phyloP scores from a whole-genome alignment of 306 rosid genomes.

The Mucuna pruriens region DNA sequence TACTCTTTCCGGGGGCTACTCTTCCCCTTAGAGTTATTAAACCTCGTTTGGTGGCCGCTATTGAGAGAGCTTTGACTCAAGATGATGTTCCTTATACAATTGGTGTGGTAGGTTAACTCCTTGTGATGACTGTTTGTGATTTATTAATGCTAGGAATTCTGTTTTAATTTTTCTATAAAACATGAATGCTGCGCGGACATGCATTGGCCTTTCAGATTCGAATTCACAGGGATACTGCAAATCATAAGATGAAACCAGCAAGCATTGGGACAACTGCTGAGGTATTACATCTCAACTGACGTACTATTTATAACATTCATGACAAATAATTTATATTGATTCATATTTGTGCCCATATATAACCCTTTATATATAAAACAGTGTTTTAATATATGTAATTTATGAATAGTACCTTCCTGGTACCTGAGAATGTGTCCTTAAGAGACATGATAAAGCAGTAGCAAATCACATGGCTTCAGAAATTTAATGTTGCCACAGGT shows the following conservation, averaged over 20 bases:
- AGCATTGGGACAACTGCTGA: constrained; percentile 91
- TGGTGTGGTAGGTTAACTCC: constrained; percentile 81
- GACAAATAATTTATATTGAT: neutral
- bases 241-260: constrained; percentile 50
- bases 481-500: neutral
- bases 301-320: constrained; percentile 10
- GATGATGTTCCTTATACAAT: constrained; percentile 74
- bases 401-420: constrained; percentile 9
- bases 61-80: constrained; percentile 69
- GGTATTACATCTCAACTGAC: constrained; percentile 50
- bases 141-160: constrained; percentile 31
- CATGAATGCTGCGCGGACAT: neutral
- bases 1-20: constrained; percentile 88
- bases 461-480: constrained; percentile 17
- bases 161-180: constrained; percentile 20
- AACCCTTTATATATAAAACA: constrained; percentile 6
- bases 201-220: constrained; percentile 60
- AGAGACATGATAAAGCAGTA: constrained; percentile 14
- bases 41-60: constrained; percentile 65
- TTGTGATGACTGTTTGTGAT: constrained; percentile 7
- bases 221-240: constrained; percentile 49
- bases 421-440: neutral
- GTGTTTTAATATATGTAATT: neutral
- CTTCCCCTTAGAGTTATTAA: constrained; percentile 85
- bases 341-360: constrained; percentile 13